Base-by-base conservation (phyloP, 176 grass and related monocot genomes). In the Aegilops tauschii region DNA sequence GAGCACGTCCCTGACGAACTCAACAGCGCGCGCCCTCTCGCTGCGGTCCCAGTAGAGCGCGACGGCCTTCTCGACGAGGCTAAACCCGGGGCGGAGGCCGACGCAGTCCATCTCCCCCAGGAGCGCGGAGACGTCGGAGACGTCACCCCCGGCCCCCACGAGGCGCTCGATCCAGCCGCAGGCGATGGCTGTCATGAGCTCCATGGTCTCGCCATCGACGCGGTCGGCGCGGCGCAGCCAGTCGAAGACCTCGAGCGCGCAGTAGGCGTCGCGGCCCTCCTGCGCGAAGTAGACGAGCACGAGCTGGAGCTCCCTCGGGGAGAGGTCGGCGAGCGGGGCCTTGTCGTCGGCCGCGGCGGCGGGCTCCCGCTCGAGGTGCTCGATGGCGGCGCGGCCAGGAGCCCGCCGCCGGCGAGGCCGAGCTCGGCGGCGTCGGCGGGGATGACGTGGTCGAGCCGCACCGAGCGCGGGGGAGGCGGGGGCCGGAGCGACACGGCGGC, bases 81-180 rank as follows among this genome's bases (percentile, higher is more conserved):
- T 98, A 77, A 98, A 98, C 59, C 92, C 93, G 5, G 96, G 96
- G 5, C 94, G 85, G 11, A 97, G 86, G 2, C 96, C 96, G 16
- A 98, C 96, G 85, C 96, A 98, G 75, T 98, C 96, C 93, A 98
- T 94, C 96, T 98, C 96, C 12, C 90, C 93, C 30, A 98, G 92
- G 65, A 98, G 83, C 40, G 87, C 81, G 6, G 93, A 88, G 16
- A 98, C 92, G 32, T 98, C 96, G 29, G 78, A 82, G 13, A 95
- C 90, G 81, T 86, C 93, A 23, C 88, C 87, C 3, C 91, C 93
- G 0, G 75, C 83, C 4, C 94, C 92, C 1, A 98, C 92, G 67
- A 95, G 81, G 34, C 93, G 87, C 81, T 98, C 93, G 20, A 98
- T 98, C 96, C 96, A 98, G 3, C 92, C 96, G 62, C 96, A 98